phyloP scores from a whole-genome alignment of 441 rosid species.

The Erysimum pusillum region DNA sequence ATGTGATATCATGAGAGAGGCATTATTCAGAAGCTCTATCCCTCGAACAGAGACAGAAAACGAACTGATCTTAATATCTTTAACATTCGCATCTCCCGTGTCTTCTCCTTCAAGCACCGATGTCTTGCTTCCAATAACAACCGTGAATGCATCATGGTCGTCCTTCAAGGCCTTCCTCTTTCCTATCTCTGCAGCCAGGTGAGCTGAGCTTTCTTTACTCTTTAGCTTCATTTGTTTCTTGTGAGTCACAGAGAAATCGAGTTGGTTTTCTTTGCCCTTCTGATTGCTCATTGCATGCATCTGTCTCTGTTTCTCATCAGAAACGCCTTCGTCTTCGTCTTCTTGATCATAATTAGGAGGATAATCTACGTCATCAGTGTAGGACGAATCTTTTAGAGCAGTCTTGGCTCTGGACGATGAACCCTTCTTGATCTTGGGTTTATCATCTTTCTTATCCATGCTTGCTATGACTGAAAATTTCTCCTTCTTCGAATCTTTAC shows the following conservation, averaged over 20 bases:
- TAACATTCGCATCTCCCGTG: constrained; percentile 85
- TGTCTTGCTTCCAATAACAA: constrained; percentile 83
- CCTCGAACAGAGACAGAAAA: constrained; percentile 94
- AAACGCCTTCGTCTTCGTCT: constrained; percentile 46
- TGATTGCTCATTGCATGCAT: constrained; percentile 50
- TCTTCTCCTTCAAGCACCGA: constrained; percentile 88
- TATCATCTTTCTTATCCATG: constrained; percentile 83
- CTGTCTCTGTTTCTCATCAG: constrained; percentile 54
- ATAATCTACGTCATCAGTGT: constrained; percentile 79
- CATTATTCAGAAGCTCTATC: constrained; percentile 81
- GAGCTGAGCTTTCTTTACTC: constrained; percentile 69
- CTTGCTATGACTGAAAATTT: constrained; percentile 77
- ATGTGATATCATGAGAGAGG: constrained; percentile 88
- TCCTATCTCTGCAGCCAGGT: constrained; percentile 62
- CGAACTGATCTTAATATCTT: constrained; percentile 75
- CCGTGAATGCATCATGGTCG: constrained; percentile 91
- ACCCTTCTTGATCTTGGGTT: constrained; percentile 63
- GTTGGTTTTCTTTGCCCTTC: constrained; percentile 59
- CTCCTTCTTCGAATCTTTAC: constrained; percentile 64
- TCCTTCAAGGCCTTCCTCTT: constrained; percentile 83
- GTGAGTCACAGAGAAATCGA: constrained; percentile 66
- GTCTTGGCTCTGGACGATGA: constrained; percentile 64
- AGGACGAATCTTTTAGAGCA: constrained; percentile 57
- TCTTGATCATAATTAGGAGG: constrained; percentile 79
- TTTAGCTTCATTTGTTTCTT: constrained; percentile 86